phyloP scores from a whole-genome alignment of 306 rosid species.

The Cajanus cajan region DNA sequence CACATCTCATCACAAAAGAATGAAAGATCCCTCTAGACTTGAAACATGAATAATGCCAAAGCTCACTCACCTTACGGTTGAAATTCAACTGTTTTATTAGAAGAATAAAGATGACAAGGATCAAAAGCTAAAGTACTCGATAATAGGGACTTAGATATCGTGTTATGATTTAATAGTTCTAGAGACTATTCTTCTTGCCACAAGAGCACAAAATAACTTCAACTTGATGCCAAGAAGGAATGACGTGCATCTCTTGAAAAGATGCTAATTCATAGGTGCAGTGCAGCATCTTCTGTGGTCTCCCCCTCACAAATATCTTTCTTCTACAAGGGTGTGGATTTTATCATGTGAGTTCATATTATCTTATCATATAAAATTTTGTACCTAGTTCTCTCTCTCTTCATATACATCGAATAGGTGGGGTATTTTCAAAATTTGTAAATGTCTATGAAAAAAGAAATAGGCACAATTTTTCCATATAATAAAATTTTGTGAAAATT shows the following conservation, averaged over 20 bases:
- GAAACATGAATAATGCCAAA: background rate
- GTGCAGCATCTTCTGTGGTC: conserved; percentile 59
- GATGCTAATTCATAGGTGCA: conserved; percentile 58
- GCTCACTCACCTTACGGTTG: background rate
- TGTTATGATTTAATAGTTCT: background rate
- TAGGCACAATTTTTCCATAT: background rate
- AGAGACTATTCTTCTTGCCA: background rate
- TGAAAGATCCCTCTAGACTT: too few species aligned
- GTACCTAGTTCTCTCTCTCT: background rate
- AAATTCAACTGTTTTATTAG: background rate
- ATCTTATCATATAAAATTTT: background rate
- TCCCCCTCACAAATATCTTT: conserved; percentile 72
- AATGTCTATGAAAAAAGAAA: background rate
- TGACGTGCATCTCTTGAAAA: conserved; percentile 66
- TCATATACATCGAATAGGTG: background rate
- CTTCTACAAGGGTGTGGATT: conserved; percentile 33
- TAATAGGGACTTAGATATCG: background rate
- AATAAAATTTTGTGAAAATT: background rate
- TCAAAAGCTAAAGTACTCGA: background rate
- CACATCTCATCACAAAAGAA: background rate
- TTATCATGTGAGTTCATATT: background rate
- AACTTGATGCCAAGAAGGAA: conserved; percentile 57
- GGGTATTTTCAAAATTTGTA: background rate
- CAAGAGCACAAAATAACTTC: background rate
- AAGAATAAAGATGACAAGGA: background rate